These are phyloP conservation scores for Solanum hybrid DNA, from an alignment of 305 asterid genomes.

Conservation along the genomic window DNA sequence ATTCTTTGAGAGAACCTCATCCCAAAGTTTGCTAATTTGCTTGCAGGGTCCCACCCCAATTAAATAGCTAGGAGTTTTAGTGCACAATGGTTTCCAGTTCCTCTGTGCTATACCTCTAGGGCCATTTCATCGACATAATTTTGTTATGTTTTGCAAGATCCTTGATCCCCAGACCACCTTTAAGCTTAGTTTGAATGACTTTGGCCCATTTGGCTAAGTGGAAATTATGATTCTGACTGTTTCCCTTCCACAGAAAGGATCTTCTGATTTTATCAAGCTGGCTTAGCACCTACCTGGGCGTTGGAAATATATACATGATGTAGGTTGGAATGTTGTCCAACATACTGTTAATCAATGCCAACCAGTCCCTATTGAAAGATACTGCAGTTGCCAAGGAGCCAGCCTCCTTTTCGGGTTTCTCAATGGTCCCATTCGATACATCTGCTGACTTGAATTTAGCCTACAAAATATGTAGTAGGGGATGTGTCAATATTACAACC, in stretches of 20 bases:
- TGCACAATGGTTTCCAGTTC: neutral
- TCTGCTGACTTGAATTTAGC: neutral
- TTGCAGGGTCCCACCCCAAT: neutral
- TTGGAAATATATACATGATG: neutral
- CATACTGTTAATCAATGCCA: neutral
- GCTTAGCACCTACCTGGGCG: neutral
- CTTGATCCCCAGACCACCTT: neutral
- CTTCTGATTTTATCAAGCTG: neutral
- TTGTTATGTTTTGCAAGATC: neutral
- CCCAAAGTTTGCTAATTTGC: neutral
- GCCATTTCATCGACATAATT: neutral
- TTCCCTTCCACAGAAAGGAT: neutral
- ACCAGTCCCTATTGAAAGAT: neutral
- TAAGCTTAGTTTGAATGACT: neutral
- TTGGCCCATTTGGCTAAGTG: neutral
- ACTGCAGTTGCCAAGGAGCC: neutral
- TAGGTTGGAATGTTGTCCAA: neutral
- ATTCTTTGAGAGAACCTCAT: neutral
- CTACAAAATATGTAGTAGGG: neutral
- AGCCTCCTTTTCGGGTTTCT: neutral
- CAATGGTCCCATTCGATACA: neutral
- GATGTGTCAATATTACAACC: neutral
- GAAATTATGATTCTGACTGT: neutral
- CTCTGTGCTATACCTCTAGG: neutral
- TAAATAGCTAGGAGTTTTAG: neutral